Evolutionary conservation across 495 filamentous ascomycete genomes (phyloP), one percentile per base, ranked within the genome.

Genomic region (Xylaria palmicola): DNA sequence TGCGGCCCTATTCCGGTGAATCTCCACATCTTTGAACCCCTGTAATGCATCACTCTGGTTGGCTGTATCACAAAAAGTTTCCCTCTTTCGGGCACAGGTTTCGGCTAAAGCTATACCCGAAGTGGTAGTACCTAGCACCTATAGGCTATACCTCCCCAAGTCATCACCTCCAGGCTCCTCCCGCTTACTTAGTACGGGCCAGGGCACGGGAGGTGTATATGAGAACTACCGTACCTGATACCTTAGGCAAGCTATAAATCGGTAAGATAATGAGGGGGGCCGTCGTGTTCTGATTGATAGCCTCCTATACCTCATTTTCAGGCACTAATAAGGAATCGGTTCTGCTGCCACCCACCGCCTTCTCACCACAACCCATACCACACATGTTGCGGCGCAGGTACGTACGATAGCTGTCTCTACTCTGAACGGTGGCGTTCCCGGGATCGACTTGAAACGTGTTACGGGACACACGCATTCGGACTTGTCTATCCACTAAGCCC

Each of bases 1-100:
- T 60, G 40, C 68, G 68, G 68, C 68, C 66, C 67, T 71, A 71
- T 64, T 61, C 57, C 68, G 66, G 69, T 54, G 62, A 57, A 67
- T 71, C 64, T 65, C 51, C 54, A 62, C 52, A 51, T 27, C 54
- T 63, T 48, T 40, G 10, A 29, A 55, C 19, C 62, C 56, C 64
- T 65, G 64, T 48, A 57, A 57, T 61, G 61, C 62, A 56, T 56
- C 37, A 19, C 48, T 57, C 54, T 62, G 53, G 68, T 68, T 69
- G 68, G 68, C 62, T 41, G 24, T 17, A 30, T 19, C 51, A 27
- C 34, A 10, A 40, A 24, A 41, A 19, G 44, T 32, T 51, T 50
- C 36, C 60, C 60, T 29, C 52, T 40, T 62, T 57, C 45, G 60
- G 60, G 26, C 52, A 51, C 32, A 60, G 48, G 3, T 20, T n/a